Evolutionary conservation across 23 red algal species (phyloP).

Genomic region (Gracilaria caudata): DNA sequence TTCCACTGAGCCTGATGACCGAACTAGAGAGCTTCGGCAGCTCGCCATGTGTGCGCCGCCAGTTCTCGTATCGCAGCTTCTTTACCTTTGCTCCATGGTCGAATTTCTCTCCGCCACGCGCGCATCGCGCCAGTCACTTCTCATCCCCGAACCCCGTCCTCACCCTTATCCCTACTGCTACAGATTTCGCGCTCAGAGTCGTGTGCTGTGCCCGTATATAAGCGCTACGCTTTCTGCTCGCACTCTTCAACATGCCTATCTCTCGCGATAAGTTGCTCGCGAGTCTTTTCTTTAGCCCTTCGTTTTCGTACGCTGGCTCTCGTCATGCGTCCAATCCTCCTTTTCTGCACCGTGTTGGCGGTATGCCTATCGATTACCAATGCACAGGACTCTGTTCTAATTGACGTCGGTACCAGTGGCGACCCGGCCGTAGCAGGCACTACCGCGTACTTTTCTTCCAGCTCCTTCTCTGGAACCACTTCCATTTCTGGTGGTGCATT

Average conservation of each 20-base stretch:
- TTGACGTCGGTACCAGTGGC: conserved; percentile 1
- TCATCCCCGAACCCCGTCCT: no score
- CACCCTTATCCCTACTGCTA: no score
- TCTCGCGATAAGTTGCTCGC: not conserved
- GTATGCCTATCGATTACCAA: not conserved
- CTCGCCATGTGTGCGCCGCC: not conserved
- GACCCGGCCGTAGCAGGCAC: conserved; percentile 14
- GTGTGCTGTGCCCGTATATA: no score
- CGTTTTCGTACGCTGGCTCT: not conserved
- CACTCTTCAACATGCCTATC: not conserved
- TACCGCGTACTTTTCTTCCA: conserved; percentile 13
- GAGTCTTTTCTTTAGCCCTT: not conserved
- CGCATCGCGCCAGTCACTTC: not conserved
- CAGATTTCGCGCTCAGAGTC: no score
- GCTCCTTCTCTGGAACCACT: conserved; percentile 11
- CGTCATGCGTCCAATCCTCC: not conserved
- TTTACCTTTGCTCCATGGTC: no score
- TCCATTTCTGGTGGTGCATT: conserved; percentile 14
- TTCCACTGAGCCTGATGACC: no score
- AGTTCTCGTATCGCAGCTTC: not conserved
- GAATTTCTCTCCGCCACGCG: not conserved
- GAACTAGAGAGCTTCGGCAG: not conserved
- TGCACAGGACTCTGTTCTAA: not conserved
- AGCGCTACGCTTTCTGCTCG: no score
- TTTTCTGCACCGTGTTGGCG: conserved; percentile 6